Conservation (phyloP, 2,329 filamentous ascomycete species). For the Colletotrichum sp. region DNA sequence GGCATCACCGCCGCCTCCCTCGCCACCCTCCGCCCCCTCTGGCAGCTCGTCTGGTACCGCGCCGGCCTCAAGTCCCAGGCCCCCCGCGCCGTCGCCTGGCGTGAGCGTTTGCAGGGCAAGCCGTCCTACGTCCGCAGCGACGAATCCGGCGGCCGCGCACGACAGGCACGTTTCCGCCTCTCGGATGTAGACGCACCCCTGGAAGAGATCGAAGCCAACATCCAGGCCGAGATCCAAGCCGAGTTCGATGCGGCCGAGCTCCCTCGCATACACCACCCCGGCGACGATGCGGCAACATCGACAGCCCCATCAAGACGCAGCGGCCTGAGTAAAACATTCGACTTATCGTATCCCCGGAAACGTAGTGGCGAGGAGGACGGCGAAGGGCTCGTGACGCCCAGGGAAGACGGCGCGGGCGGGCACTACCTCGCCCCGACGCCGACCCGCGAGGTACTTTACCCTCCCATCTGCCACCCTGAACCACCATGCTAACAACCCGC, state of each 20-base stretch:
- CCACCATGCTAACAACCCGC: background rate
- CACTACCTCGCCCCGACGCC: background rate
- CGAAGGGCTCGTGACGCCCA: background rate
- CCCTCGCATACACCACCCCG: background rate
- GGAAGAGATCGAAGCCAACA: background rate
- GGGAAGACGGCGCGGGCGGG: background rate
- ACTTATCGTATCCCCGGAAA: background rate
- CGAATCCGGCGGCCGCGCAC: background rate
- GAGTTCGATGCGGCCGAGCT: background rate
- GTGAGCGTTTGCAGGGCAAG: conserved; percentile 7
- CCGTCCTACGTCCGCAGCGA: conserved; percentile 8
- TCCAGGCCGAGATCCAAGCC: background rate
- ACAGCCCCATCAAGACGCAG: background rate
- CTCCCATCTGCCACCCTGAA: no score
- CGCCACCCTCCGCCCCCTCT: conserved; percentile 44
- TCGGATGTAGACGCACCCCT: background rate
- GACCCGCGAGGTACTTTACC: background rate
- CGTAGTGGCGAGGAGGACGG: background rate
- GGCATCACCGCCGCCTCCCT: conserved; percentile 43
- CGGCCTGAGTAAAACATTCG: background rate
- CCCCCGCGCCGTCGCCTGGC: conserved; percentile 3
- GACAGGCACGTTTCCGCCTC: background rate
- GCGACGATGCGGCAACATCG: background rate
- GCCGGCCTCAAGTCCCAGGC: background rate
- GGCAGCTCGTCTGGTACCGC: conserved; percentile 11